A percentile compares a stretch with the other conserved stretches of the same genome.
phyloP scores from a whole-genome alignment of 371 early-diverging fungal species.

The Zopfochytrium polystomum region DNA sequence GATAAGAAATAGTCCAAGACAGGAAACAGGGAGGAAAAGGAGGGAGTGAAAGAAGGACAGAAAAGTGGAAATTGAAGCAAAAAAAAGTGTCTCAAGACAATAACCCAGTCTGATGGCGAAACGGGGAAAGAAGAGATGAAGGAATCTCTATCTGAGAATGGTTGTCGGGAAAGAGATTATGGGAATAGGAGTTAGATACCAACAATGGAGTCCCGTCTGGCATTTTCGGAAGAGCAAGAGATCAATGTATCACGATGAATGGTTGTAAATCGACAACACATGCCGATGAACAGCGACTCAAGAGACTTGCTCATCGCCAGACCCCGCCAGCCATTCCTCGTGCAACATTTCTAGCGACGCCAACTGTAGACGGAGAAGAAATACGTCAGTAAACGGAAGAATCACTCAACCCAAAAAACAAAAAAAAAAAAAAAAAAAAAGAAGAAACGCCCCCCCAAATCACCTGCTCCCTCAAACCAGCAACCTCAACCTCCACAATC shows the following conservation, averaged over 20 bases:
- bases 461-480: conserved; percentile 36
- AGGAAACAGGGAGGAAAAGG: too few species aligned
- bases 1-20: too few species aligned
- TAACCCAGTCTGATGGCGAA: too few species aligned
- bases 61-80: too few species aligned
- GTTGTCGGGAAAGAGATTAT: not conserved
- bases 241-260: not conserved
- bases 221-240: not conserved
- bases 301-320: not conserved
- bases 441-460: too few species aligned
- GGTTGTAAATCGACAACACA: not conserved
- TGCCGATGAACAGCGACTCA: not conserved
- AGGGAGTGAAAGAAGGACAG: too few species aligned
- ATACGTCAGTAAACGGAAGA: too few species aligned
- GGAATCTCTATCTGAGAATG: not conserved
- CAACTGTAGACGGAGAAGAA: too few species aligned
- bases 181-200: not conserved
- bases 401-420: too few species aligned
- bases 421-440: too few species aligned
- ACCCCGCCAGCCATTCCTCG: not conserved
- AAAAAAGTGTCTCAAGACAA: too few species aligned
- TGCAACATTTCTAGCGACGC: not conserved
- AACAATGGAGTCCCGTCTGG: not conserved
- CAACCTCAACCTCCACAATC: conserved; percentile 39
- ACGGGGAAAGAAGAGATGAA: not conserved